phyloP scores from a whole-genome alignment of 495 filamentous ascomycete genomes.

The Aspergillus baeticus region DNA sequence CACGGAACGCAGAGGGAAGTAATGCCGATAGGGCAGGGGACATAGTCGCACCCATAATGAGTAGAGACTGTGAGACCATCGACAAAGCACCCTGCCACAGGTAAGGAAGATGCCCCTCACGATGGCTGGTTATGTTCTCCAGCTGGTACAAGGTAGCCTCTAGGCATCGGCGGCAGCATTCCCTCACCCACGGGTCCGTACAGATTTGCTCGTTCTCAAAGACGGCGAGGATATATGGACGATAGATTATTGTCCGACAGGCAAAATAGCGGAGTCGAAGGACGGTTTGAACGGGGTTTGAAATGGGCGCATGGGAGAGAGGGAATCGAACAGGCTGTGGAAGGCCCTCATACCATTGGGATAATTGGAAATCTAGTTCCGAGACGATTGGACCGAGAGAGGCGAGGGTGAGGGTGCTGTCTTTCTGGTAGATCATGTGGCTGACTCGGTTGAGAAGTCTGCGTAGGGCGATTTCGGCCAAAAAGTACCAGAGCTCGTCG shows the following conservation, averaged over 20 bases:
- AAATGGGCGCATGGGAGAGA: slow-evolving; percentile 59
- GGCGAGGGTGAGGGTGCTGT: slow-evolving; percentile 63
- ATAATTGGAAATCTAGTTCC: slow-evolving; percentile 78
- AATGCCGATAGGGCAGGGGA: slow-evolving; percentile 67
- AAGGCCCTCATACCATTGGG: slow-evolving; percentile 80
- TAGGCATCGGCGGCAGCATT: slow-evolving; percentile 77
- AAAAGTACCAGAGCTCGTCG: slow-evolving; percentile 81
- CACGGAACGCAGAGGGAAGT: slow-evolving; percentile 59
- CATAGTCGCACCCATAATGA: slow-evolving; percentile 84
- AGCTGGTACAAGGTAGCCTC: slow-evolving; percentile 78
- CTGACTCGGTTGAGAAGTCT: slow-evolving; percentile 75
- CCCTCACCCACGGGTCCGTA: slow-evolving; percentile 65
- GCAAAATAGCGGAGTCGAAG: slow-evolving; percentile 77
- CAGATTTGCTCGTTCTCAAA: slow-evolving; percentile 73
- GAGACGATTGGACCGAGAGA: slow-evolving; percentile 73
- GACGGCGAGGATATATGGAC: slow-evolving; percentile 78
- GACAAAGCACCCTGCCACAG: slow-evolving; percentile 82
- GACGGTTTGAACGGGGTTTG: slow-evolving; percentile 76
- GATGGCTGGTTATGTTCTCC: slow-evolving; percentile 75
- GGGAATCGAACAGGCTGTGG: slow-evolving; percentile 74
- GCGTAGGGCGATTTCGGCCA: slow-evolving; percentile 76
- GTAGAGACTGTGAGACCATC: slow-evolving; percentile 74
- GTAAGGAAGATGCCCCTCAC: slow-evolving; percentile 84
- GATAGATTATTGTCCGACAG: slow-evolving; percentile 81
- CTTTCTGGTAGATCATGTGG: slow-evolving; percentile 78